Percentiles rank a stretch among this genome's conserved stretches.
Conservation (phyloP, 1,139 yeast species). For the Taphrina confusa region DNA sequence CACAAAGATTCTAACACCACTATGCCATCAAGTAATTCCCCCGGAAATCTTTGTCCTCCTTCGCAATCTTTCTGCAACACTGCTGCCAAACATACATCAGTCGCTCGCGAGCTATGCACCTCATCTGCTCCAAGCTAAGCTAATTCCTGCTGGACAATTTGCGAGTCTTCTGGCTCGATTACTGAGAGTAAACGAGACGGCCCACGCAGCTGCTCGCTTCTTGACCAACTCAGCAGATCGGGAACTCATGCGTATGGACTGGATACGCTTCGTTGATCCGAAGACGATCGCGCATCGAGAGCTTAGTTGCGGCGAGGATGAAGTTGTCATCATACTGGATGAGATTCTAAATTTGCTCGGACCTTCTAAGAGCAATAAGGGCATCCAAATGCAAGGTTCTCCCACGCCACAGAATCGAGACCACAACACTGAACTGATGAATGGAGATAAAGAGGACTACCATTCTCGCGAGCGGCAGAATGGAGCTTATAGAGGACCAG, state of each 20-base stretch:
- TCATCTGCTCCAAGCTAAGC: conserved; percentile 55
- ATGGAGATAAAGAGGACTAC: conserved; percentile 10
- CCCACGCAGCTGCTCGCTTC: conserved; percentile 57
- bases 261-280: conserved; percentile 58
- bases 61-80: conserved; percentile 44
- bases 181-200: conserved; percentile 61
- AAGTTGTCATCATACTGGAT: conserved; percentile 30
- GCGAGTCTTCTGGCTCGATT: conserved; percentile 59
- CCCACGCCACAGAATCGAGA: conserved; percentile 3
- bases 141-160: conserved; percentile 60
- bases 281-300: conserved; percentile 57
- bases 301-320: conserved; percentile 54
- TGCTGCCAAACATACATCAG: conserved; percentile 43
- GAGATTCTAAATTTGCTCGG: conserved; percentile 31
- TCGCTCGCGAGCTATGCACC: conserved; percentile 55
- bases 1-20: conserved; percentile 64
- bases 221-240: conserved; percentile 54
- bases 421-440: conserved; percentile 6
- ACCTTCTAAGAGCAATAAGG: conserved; percentile 13
- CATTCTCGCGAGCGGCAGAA: conserved; percentile 1
- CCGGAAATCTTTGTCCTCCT: conserved; percentile 53
- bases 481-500: conserved; percentile 6
- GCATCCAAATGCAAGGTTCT: neutral
- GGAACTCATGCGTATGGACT: conserved; percentile 59
- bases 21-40: conserved; percentile 66